A percentile compares a stretch with the other conserved stretches of the same genome.
phyloP scores from a whole-genome alignment of 2,329 filamentous ascomycete species.

The Annulohypoxylon truncatum region DNA sequence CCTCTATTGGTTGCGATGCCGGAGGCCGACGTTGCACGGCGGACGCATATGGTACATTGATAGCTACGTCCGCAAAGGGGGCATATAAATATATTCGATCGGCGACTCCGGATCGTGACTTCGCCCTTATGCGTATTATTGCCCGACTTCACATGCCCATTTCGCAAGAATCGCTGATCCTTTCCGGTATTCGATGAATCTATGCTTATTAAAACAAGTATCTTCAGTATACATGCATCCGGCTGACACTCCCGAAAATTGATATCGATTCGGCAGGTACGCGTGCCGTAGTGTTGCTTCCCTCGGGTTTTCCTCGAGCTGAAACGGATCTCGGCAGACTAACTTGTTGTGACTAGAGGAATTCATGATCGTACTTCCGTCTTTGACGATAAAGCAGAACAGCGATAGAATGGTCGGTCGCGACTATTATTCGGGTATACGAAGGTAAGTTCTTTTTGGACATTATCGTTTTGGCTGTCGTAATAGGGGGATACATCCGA shows the following conservation, averaged over 20 bases:
- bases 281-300: slow-evolving; percentile 1
- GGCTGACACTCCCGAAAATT: not conserved
- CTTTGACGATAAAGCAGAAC: not conserved
- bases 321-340: slow-evolving; percentile 5
- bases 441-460: not conserved
- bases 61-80: slow-evolving; percentile 8
- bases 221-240: slow-evolving; percentile 14
- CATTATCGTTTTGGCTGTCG: not conserved
- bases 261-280: slow-evolving; percentile 8
- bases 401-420: slow-evolving; percentile 1
- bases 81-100: slow-evolving; percentile 34
- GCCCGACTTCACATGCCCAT: slow-evolving; percentile 21
- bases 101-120: slow-evolving; percentile 34
- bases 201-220: slow-evolving; percentile 6
- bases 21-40: slow-evolving; percentile 36
- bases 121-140: slow-evolving; percentile 23
- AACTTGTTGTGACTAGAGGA: not conserved
- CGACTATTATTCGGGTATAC: not conserved
- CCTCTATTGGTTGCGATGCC: slow-evolving; percentile 33
- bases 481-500: not conserved
- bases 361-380: not conserved
- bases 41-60: slow-evolving; percentile 10
- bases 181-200: slow-evolving; percentile 17
- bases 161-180: slow-evolving; percentile 19
- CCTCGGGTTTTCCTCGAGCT: not conserved